phyloP scores from a whole-genome alignment of 129 eudicot genomes.

The Lactuca sativa region DNA sequence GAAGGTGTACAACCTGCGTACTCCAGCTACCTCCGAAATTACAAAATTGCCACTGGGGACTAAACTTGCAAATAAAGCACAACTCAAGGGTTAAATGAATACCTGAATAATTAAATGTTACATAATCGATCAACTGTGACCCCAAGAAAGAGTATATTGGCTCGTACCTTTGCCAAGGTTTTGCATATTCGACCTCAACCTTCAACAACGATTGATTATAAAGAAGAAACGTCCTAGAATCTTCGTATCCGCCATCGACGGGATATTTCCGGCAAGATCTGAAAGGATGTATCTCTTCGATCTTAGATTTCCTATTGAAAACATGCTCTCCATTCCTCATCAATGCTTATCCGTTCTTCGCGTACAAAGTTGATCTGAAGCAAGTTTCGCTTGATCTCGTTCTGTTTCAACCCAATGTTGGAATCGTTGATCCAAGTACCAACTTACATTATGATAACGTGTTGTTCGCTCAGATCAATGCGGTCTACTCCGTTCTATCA shows the following conservation, averaged over 20 bases:
- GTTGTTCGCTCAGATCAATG: constrained; percentile 85
- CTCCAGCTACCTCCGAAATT: no score
- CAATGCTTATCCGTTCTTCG: constrained; percentile 86
- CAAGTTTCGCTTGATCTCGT: constrained; percentile 71
- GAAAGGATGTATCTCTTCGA: constrained; percentile 40
- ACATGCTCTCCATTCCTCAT: constrained; percentile 72
- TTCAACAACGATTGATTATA: neutral
- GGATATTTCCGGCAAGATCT: constrained; percentile 70
- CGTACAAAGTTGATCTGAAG: constrained; percentile 64
- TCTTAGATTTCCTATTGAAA: constrained; percentile 61
- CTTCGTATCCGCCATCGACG: constrained; percentile 84
- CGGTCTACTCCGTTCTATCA: constrained; percentile 60
- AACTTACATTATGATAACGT: constrained; percentile 72
- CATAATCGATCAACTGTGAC: constrained; percentile 41
- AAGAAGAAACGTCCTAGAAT: neutral
- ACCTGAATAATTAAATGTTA: no score
- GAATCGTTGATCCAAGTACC: constrained; percentile 47
- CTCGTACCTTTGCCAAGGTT: constrained; percentile 70
- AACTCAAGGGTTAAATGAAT: no score
- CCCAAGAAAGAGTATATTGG: constrained; percentile 53
- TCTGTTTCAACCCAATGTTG: constrained; percentile 56
- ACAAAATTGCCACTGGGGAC: no score
- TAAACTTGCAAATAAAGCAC: no score
- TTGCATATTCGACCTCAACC: constrained; percentile 52
- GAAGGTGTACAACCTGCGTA: no score